phyloP scores from a whole-genome alignment of 73 alveolate species.

The Stentor coeruleus region DNA sequence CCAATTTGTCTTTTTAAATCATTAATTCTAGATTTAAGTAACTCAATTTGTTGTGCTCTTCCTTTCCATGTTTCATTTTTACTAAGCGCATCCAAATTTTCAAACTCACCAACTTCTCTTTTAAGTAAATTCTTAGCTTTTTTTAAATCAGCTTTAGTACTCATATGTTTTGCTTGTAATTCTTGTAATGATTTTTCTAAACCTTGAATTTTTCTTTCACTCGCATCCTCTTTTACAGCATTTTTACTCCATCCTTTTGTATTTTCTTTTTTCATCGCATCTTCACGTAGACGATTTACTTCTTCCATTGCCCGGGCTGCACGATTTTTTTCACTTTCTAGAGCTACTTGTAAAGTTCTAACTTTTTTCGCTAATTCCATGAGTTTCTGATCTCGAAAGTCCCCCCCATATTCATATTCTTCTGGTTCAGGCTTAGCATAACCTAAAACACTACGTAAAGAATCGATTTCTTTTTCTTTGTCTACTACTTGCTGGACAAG shows the following conservation, averaged over 20 bases:
- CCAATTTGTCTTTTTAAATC: slow-evolving; percentile 17
- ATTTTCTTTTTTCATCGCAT: neutral
- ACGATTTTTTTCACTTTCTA: slow-evolving; percentile 19
- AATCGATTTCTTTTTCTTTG: slow-evolving; percentile 21
- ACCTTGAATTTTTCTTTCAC: neutral
- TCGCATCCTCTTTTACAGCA: neutral
- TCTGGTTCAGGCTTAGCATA: slow-evolving; percentile 22
- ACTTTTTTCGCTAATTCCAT: slow-evolving; percentile 18
- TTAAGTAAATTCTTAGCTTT: neutral
- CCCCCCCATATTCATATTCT: neutral
- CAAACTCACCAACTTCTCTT: slow-evolving; percentile 7
- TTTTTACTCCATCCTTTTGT: slow-evolving; percentile 6
- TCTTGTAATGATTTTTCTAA: slow-evolving; percentile 1
- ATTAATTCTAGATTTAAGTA: neutral
- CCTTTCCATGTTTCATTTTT: slow-evolving; percentile 19
- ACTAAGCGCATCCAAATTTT: neutral
- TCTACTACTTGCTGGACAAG: slow-evolving; percentile 17
- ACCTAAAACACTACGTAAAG: slow-evolving; percentile 8
- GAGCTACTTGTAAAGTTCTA: slow-evolving; percentile 20
- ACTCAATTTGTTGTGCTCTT: slow-evolving; percentile 22
- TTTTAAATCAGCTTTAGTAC: slow-evolving; percentile 8
- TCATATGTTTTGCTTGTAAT: neutral
- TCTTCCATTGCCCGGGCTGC: slow-evolving; percentile 28
- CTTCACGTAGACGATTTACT: slow-evolving; percentile 4
- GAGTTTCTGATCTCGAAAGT: slow-evolving; percentile 5